Percentiles rank a stretch among this genome's conserved stretches.
Evolutionary conservation across 2,329 filamentous ascomycete species (phyloP).

Genomic region (Aspergillus tanneri): DNA sequence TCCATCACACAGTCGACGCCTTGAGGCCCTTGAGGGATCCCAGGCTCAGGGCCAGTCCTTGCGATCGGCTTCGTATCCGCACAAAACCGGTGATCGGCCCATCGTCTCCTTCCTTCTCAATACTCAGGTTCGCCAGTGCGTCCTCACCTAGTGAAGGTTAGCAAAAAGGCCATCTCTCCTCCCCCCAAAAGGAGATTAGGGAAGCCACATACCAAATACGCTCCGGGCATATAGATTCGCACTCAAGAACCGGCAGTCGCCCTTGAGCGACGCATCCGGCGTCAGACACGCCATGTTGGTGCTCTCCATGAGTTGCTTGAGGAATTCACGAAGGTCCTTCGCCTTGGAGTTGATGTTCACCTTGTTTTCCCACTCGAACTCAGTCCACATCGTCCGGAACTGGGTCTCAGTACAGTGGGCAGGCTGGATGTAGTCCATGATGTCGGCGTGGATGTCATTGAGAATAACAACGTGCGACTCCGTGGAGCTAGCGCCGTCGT

Average conservation of each 20-base stretch:
- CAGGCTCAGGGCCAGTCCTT: slow-evolving; percentile 89
- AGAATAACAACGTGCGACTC: slow-evolving; percentile 97
- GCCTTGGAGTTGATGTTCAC: slow-evolving; percentile 99
- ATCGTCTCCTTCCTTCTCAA: slow-evolving; percentile 94
- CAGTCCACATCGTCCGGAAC: slow-evolving; percentile 99
- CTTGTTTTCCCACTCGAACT: slow-evolving; percentile 99
- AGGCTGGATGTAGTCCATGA: slow-evolving; percentile 99
- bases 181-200: neutral
- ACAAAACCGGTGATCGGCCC: slow-evolving; percentile 97
- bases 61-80: slow-evolving; percentile 93
- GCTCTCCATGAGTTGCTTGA: slow-evolving; percentile 91
- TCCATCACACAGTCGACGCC: slow-evolving; percentile 54
- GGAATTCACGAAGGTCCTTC: slow-evolving; percentile 85
- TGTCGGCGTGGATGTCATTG: slow-evolving; percentile 96
- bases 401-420: slow-evolving; percentile 96
- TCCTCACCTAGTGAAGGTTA: slow-evolving; percentile 75
- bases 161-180: slow-evolving; percentile 7
- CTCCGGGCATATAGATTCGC: slow-evolving; percentile 95
- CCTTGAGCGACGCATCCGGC: slow-evolving; percentile 92
- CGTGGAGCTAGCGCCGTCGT: slow-evolving; percentile 87
- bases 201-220: slow-evolving; percentile 78
- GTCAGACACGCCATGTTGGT: slow-evolving; percentile 99
- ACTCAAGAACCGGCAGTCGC: slow-evolving; percentile 96
- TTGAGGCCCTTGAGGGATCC: slow-evolving; percentile 93
- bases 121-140: slow-evolving; percentile 92